Evolutionary conservation across 305 asterid genomes (phyloP), one percentile per base, ranked within the genome.

Genomic region (Rubia peregrina): DNA sequence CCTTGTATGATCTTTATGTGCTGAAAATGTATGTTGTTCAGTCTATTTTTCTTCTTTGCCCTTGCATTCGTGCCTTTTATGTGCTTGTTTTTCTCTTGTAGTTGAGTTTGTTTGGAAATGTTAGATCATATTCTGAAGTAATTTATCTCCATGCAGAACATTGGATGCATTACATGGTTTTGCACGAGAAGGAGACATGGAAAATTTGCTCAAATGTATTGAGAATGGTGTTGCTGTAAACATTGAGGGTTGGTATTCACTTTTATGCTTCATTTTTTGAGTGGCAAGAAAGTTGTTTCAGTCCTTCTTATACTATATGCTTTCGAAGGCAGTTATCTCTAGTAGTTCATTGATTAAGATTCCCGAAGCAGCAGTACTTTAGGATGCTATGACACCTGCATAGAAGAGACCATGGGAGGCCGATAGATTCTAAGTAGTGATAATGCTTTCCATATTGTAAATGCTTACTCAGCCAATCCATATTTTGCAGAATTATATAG

Each of bases 151-250:
- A 66, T 80, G 75, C 83, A 87, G 97, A 82, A 80, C 82, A 83
- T 66, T 91, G 90, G 96, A 91, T 74, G 97, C 87, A 51, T 80
- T 89, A 62, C 97, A 91, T 80, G 83, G 80, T 64, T 91, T 84
- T 82, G 96, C 95, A 70, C 86, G 89, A 74, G 97, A 85, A 84
- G 96, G 97, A 73, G 96, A 89, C 83, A 85, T 70, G 61, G 90
- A 82, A 68, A 86, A 87, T 78, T 77, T 91, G 81, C 80, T 83
- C 43, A 85, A 86, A 74, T 86, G 97, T 84, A 81, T 87, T 44
- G 91, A 87, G 69, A 83, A 84, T 74, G 93, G 89, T 69, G 89
- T 89, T 72, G 75, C 93, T 44, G 73, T 86, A 74, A 81, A 91
- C 78, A 12, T 80, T 30, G 85, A 89, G 74, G 97, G 99, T 91